Evolutionary conservation across 2,329 filamentous ascomycete genomes (phyloP).

Genomic region (Elsinoe arachidis): DNA sequence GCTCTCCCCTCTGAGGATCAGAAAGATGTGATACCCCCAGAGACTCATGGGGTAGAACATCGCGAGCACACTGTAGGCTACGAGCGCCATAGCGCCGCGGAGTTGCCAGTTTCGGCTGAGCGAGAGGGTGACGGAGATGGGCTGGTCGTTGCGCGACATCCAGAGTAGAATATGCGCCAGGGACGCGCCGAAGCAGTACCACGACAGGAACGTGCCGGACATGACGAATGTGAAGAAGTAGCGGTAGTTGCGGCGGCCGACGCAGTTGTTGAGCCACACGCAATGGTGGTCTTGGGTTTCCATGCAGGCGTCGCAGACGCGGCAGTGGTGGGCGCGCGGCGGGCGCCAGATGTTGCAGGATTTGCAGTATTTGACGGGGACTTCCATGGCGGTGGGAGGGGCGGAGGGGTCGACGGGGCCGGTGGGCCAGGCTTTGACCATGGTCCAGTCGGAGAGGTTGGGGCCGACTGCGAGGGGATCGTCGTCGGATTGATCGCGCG

Average conservation of each 20-base stretch:
- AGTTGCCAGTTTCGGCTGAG: constrained; percentile 22
- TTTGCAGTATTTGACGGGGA: constrained; percentile 96
- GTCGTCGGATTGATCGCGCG: constrained; percentile 63
- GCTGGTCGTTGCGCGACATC: constrained; percentile 52
- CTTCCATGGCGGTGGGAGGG: constrained; percentile 72
- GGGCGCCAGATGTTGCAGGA: constrained; percentile 97
- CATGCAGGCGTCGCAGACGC: constrained; percentile 92
- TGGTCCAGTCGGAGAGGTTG: constrained; percentile 84
- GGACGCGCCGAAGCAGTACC: constrained; percentile 68
- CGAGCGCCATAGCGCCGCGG: constrained; percentile 60
- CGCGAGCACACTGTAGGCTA: constrained; percentile 69
- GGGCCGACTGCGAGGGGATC: constrained; percentile 77
- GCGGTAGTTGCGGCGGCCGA: constrained; percentile 93
- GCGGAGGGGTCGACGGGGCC: constrained; percentile 34
- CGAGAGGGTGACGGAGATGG: constrained; percentile 26
- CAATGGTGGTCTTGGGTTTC: constrained; percentile 98
- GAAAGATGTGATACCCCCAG: constrained; percentile 80
- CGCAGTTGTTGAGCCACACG: constrained; percentile 98
- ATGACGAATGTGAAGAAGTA: constrained; percentile 93
- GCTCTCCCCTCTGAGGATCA: constrained; percentile 85
- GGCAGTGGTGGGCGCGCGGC: constrained; percentile 89
- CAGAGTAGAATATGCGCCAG: constrained; percentile 76
- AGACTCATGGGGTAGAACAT: constrained; percentile 75
- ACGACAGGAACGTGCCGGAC: constrained; percentile 63
- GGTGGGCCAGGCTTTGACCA: constrained; percentile 61